Evolutionary conservation across 2,329 filamentous ascomycete genomes (phyloP).

Genomic region (Microcyclosporella mali): DNA sequence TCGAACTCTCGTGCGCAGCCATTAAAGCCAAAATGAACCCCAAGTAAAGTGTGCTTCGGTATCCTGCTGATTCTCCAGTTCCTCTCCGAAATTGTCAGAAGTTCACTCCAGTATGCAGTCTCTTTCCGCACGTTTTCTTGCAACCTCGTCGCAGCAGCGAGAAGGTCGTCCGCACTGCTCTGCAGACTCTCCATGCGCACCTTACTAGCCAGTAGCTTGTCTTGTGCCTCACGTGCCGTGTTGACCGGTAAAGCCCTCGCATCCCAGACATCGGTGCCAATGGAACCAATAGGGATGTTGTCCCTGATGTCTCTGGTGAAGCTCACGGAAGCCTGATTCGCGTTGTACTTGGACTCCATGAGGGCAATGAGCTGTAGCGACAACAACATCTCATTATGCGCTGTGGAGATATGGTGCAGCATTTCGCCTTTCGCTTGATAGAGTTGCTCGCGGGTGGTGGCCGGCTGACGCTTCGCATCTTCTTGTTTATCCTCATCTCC

Average conservation of each 20-base stretch:
- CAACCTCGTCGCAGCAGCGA: slow-evolving; percentile 65
- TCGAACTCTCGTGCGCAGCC: slow-evolving; percentile 59
- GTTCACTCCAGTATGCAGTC: slow-evolving; percentile 80
- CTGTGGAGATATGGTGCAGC: slow-evolving; percentile 31
- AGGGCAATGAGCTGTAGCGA: slow-evolving; percentile 79
- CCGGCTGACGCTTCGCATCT: slow-evolving; percentile 12
- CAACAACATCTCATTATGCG: slow-evolving; percentile 57
- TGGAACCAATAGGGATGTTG: slow-evolving; percentile 63
- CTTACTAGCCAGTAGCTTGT: slow-evolving; percentile 52
- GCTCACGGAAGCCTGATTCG: slow-evolving; percentile 61
- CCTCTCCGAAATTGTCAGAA: slow-evolving; percentile 71
- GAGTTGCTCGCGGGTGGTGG: slow-evolving; percentile 34
- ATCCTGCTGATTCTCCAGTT: slow-evolving; percentile 82
- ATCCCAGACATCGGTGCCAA: slow-evolving; percentile 59
- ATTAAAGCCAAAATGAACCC: slow-evolving; percentile 82
- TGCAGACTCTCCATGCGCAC: slow-evolving; percentile 75
- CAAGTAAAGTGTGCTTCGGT: slow-evolving; percentile 52
- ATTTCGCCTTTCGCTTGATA: slow-evolving; percentile 37
- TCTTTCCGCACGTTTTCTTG: slow-evolving; percentile 73
- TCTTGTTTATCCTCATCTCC: slow-evolving; percentile 32
- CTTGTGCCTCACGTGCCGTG: slow-evolving; percentile 35
- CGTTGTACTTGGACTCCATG: slow-evolving; percentile 65
- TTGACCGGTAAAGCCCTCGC: slow-evolving; percentile 49
- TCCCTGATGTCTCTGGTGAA: slow-evolving; percentile 66
- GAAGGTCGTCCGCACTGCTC: slow-evolving; percentile 64